Evolutionary conservation across 2,329 filamentous ascomycete genomes (phyloP), one percentile per base, ranked within the genome.

Genomic region (Colletotrichum sp.): DNA sequence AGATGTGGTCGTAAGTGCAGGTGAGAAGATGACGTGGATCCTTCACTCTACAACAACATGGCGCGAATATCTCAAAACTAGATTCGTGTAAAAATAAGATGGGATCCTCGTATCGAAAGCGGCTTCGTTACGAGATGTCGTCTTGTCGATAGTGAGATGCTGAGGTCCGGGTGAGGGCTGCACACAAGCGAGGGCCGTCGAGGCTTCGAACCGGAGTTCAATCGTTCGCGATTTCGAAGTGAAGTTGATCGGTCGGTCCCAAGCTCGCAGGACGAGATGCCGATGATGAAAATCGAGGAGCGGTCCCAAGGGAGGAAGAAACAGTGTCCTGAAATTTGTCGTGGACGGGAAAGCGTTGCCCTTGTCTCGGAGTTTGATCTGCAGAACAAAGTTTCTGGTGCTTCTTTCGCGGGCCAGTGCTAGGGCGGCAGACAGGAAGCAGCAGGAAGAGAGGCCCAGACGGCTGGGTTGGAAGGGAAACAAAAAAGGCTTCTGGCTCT

Each of bases 371-470:
- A 74, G 69, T 75, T 77, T 75, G 78, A 80, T 79, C 79, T 78
- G 76, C 79, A 77, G 78, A 80, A 80, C 77, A 80, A 78, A 70
- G 76, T 79, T 80, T 79, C 59, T 75, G 68, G 69, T 78, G 71
- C 77, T 77, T 76, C 67, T 76, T 28, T 64, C 32, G 62, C 21
- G 32, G 62, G 62, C 62, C 62, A 39, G 49, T 66, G 30, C 49
- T 18, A 59, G 68, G n/a, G 44, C 44, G n/a, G 49, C 18, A 52
- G 44, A 71, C 36, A 36, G 32, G 24, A 68, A 59, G 44, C 44
- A 62, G 73, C 59, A 65, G 73, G 49, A 84, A 80, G 81, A 81
- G 81, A 77, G 79, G 78, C 71, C 77, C 71, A 72, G n/a, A 44
- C 24, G 36, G 66, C 12, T 66, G 28, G 36, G 49, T 28, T 18